Conservation (phyloP, 495 filamentous ascomycete genomes). For the Aspergillus hancockii region DNA sequence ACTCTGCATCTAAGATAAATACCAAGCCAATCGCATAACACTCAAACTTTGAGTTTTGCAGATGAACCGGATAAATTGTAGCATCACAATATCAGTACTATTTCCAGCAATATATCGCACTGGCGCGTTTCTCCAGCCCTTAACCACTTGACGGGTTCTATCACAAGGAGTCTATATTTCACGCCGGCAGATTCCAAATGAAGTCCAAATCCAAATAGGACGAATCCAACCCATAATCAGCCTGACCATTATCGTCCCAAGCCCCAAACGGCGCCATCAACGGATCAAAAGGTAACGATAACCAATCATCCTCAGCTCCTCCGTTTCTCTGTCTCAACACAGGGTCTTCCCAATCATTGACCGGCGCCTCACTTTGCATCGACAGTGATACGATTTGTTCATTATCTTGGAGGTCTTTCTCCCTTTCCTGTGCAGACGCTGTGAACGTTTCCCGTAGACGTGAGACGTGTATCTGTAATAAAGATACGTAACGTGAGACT, state of each 20-base stretch:
- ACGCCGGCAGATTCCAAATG: conserved; percentile 32
- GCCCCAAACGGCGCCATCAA: conserved; percentile 38
- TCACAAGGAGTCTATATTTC: no score
- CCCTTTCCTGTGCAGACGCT: not conserved
- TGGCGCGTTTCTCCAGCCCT: no score
- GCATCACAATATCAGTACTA: no score
- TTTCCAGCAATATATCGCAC: no score
- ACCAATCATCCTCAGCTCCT: conserved; percentile 31
- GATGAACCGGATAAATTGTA: no score
- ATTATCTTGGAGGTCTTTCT: not conserved
- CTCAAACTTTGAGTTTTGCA: no score
- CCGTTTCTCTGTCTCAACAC: not conserved
- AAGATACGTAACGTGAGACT: conserved; percentile 34
- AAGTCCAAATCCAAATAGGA: conserved; percentile 34
- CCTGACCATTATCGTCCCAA: conserved; percentile 14
- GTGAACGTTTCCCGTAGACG: conserved; percentile 23
- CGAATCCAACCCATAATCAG: conserved; percentile 27
- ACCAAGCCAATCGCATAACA: no score
- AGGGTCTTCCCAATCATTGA: not conserved
- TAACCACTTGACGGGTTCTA: no score
- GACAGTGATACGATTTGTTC: not conserved
- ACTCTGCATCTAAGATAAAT: no score
- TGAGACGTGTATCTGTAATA: conserved; percentile 31
- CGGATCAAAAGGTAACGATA: conserved; percentile 37
- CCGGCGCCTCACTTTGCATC: not conserved